Conservation (phyloP, 768 basidiomycete genomes). For the Saitozyma podzolica region DNA sequence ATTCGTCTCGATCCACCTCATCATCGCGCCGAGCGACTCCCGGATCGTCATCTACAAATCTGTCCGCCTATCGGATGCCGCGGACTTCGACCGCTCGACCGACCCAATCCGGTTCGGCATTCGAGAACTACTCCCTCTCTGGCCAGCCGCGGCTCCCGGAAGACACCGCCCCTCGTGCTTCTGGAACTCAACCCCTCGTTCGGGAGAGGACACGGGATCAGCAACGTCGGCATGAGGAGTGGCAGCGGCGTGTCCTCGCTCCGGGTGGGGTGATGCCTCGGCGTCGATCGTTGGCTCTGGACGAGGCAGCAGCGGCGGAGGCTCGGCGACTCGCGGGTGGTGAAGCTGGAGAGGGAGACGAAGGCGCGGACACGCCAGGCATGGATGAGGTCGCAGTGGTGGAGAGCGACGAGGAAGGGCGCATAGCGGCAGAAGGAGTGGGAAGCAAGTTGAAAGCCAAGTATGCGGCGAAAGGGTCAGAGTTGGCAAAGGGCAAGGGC, state of each 20-base stretch:
- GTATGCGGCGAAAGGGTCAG: slow-evolving; percentile 27
- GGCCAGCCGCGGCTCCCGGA: neutral
- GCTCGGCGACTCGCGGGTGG: slow-evolving; percentile 18
- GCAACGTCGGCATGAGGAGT: slow-evolving; percentile 28
- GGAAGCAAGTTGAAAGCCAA: slow-evolving; percentile 33
- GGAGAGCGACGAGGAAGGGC: slow-evolving; percentile 19
- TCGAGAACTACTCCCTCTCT: slow-evolving; percentile 22
- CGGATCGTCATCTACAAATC: slow-evolving; percentile 4
- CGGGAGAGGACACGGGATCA: slow-evolving; percentile 25
- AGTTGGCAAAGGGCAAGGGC: slow-evolving; percentile 25
- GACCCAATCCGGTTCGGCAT: slow-evolving; percentile 33
- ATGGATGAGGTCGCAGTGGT: slow-evolving; percentile 13
- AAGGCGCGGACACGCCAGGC: slow-evolving; percentile 8
- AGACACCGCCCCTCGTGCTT: neutral
- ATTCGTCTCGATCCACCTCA: neutral
- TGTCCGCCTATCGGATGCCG: slow-evolving; percentile 23
- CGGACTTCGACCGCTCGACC: neutral
- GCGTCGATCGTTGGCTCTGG: slow-evolving; percentile 40
- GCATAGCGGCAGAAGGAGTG: slow-evolving; percentile 21
- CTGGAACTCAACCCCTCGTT: slow-evolving; percentile 10
- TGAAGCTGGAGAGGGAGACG: slow-evolving; percentile 14
- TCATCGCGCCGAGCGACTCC: too few species aligned
- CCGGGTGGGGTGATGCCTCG: slow-evolving; percentile 42
- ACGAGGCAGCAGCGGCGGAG: slow-evolving; percentile 46
- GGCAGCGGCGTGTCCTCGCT: slow-evolving; percentile 27